Evolutionary conservation across 257 asterid genomes (phyloP).

Genomic region (Solanum chilense): DNA sequence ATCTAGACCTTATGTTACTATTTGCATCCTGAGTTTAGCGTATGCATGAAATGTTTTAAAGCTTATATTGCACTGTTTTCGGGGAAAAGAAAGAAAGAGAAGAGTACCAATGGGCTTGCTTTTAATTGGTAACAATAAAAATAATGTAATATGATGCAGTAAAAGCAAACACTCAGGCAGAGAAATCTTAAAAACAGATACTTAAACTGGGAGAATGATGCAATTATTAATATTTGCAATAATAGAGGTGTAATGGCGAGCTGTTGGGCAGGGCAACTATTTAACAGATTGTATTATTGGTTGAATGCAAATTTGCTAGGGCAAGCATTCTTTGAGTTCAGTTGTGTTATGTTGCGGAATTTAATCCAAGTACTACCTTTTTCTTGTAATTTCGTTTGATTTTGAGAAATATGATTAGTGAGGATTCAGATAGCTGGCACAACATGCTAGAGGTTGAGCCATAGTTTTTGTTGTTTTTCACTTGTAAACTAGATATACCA

Average conservation of each 20-base stretch:
- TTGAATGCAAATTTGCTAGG: background rate
- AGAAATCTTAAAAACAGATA: background rate
- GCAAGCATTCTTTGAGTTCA: background rate
- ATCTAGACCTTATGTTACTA: background rate
- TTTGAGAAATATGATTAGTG: background rate
- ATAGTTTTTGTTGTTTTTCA: background rate
- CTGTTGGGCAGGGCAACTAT: background rate
- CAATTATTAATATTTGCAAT: background rate
- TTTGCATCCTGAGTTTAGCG: background rate
- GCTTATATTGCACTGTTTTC: background rate
- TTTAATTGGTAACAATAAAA: background rate
- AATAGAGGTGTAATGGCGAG: background rate
- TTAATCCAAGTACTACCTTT: background rate
- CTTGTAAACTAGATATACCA: background rate
- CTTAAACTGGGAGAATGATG: background rate
- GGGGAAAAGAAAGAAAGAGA: background rate
- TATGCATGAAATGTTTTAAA: background rate
- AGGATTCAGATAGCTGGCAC: background rate
- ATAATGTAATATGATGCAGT: background rate
- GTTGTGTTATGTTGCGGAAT: background rate
- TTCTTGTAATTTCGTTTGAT: background rate
- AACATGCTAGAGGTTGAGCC: background rate
- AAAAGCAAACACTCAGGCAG: background rate
- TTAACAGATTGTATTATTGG: background rate
- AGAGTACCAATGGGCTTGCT: background rate